Evolutionary conservation across 1,284 basidiomycete species (phyloP).

Genomic region (Phylloboletellus chloephorus): DNA sequence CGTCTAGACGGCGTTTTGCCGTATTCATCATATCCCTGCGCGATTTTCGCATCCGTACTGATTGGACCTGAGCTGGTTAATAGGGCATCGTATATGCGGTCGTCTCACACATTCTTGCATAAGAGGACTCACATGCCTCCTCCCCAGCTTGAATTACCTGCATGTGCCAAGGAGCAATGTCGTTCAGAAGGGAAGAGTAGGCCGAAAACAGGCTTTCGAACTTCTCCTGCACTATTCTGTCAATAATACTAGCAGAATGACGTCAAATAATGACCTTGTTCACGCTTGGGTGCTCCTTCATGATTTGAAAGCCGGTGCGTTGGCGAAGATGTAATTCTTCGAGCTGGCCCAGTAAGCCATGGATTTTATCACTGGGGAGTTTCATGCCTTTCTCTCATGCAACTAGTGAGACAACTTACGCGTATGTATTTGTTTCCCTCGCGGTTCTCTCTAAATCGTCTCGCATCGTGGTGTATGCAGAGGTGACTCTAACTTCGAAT

Average conservation of each 20-base stretch:
- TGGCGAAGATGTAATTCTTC: conserved; percentile 22
- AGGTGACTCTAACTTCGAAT: conserved; percentile 21
- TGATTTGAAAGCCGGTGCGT: conserved; percentile 6
- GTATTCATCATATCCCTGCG: conserved; percentile 34
- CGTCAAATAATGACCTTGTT: conserved; percentile 18
- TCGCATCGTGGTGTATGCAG: conserved; percentile 17
- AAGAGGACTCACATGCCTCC: conserved; percentile 32
- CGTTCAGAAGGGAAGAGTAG: conserved; percentile 33
- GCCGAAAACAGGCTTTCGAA: conserved; percentile 29
- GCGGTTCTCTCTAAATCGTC: conserved; percentile 13
- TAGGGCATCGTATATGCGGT: conserved; percentile 9
- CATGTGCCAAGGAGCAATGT: conserved; percentile 33
- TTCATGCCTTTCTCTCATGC: conserved; percentile 2
- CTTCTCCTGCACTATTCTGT: conserved; percentile 29
- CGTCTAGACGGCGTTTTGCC: conserved; percentile 36
- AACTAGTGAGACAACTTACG: conserved; percentile 21
- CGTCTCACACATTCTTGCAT: background rate
- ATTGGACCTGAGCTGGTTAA: conserved; percentile 34
- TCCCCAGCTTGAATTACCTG: conserved; percentile 35
- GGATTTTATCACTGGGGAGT: conserved; percentile 21
- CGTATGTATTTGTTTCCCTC: conserved; percentile 21
- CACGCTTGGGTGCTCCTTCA: conserved; percentile 9
- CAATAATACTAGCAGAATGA: conserved; percentile 4
- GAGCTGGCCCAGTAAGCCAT: conserved; percentile 20
- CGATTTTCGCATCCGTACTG: conserved; percentile 31